Conservation (phyloP, 2,329 filamentous ascomycete species). For the Leptographium wingfieldii region DNA sequence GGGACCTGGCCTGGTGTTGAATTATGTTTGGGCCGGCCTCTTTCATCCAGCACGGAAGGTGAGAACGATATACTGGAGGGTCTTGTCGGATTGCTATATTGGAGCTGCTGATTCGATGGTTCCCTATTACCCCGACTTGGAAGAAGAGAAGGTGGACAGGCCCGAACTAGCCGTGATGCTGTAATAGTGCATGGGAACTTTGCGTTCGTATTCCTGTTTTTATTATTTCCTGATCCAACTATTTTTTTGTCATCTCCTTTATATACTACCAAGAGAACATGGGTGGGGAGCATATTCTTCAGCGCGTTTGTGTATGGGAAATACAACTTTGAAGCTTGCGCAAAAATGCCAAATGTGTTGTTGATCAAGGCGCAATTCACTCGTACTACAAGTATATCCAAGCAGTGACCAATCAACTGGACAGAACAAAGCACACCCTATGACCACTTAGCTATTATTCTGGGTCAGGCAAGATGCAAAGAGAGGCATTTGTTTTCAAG, state of each 20-base stretch:
- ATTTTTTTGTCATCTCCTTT: background rate
- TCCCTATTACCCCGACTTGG: conserved; percentile 83
- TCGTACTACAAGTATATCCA: no score
- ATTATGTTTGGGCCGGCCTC: conserved; percentile 94
- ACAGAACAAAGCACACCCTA: background rate
- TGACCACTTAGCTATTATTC: no score
- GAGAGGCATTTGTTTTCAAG: no score
- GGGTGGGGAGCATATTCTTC: background rate
- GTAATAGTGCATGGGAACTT: conserved; percentile 28
- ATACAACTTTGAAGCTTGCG: background rate
- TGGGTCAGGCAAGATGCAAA: no score
- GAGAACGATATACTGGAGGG: conserved; percentile 83
- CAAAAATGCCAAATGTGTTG: background rate
- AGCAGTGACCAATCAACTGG: background rate
- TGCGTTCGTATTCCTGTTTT: background rate
- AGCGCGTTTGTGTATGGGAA: background rate
- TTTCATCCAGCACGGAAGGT: conserved; percentile 97
- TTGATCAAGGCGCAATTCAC: no score
- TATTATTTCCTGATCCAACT: background rate
- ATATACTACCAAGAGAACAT: background rate
- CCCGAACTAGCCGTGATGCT: conserved; percentile 75
- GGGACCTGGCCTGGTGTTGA: conserved; percentile 84
- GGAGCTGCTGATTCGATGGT: conserved; percentile 89
- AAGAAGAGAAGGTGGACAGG: conserved; percentile 66
- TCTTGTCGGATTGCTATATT: conserved; percentile 96